Evolutionary conservation across 768 basidiomycete genomes (phyloP), one percentile per base, ranked within the genome.

Genomic region (Podaxis sp.): DNA sequence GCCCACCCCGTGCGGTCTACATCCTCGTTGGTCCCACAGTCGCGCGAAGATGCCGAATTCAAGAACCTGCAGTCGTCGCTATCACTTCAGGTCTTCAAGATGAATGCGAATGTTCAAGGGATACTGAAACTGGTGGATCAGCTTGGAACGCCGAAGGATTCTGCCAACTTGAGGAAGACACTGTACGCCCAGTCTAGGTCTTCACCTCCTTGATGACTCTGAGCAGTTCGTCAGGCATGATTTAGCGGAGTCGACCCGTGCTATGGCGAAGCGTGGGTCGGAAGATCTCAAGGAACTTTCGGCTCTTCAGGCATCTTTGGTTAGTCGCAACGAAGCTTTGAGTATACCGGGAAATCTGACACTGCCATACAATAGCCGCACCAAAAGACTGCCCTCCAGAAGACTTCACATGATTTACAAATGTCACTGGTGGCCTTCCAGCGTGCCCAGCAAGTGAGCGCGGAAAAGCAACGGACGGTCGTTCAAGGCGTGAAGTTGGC

Each of bases 91-190:
- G 93, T 96, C 62, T 98, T 98, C 89, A 98, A 98, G 85, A 94
- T 98, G 79, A 96, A 96, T 69, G 86, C 93, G 63, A 99, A 99
- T 75, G 94, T 98, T 2, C 93, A 96, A 70, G 96, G 93, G 15
- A 96, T 99, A 54, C 75, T 94, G 68, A 93, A 93, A 75, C 82
- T 95, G n/a, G 93, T 98, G n/a, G 95, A 98, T 71, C 92, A 96
- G 73, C 84, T 99, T 1, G 96, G 96, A 3, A 93, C 90, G 0
- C 78, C 78, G 36, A 86, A 87, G 69, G 96, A 98, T 73, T 93
- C 89, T 17, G 85, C 89, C 0, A 74, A 79, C 2, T 76, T 98
- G 57, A 82, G 96, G 67, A 94, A 91, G 74, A 90, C 86, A 56
- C 76, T 98, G 96, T 96, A 69, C 65, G 94, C 82, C n/a, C 27